phyloP scores from a whole-genome alignment of 1,284 basidiomycete species.

The Abortiporus biennis region DNA sequence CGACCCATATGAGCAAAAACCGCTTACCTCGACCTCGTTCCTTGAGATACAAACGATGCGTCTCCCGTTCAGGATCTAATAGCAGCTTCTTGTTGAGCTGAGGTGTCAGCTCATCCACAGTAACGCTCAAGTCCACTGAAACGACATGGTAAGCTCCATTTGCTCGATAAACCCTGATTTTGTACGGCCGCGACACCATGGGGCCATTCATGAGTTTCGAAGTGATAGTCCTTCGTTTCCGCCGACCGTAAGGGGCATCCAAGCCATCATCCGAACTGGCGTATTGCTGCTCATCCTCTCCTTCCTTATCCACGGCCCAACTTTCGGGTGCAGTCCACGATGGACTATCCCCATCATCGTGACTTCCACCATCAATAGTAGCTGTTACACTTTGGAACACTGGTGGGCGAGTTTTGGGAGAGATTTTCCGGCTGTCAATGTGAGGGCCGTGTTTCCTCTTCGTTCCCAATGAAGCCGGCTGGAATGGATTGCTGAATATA shows the following conservation, averaged over 20 bases:
- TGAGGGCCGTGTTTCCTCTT: slow-evolving; percentile 16
- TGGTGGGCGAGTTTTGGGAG: slow-evolving; percentile 37
- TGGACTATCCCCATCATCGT: slow-evolving; percentile 24
- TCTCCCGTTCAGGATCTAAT: slow-evolving; percentile 42
- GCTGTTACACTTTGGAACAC: slow-evolving; percentile 4
- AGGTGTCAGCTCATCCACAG: slow-evolving; percentile 65
- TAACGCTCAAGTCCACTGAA: slow-evolving; percentile 58
- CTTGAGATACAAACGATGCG: slow-evolving; percentile 76
- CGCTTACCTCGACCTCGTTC: slow-evolving; percentile 76
- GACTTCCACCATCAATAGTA: neutral
- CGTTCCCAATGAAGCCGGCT: slow-evolving; percentile 37
- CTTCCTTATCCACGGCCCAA: slow-evolving; percentile 49
- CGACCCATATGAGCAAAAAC: slow-evolving; percentile 1
- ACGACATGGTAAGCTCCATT: slow-evolving; percentile 75
- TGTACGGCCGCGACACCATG: slow-evolving; percentile 24
- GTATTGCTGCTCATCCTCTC: slow-evolving; percentile 35
- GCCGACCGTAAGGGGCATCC: slow-evolving; percentile 5
- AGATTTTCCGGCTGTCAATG: slow-evolving; percentile 36
- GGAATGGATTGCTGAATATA: slow-evolving; percentile 23
- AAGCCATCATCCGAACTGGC: slow-evolving; percentile 42
- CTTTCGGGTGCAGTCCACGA: slow-evolving; percentile 53
- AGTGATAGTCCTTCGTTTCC: slow-evolving; percentile 10
- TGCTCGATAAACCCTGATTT: slow-evolving; percentile 74
- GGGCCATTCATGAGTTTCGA: slow-evolving; percentile 1
- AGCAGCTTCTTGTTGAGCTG: slow-evolving; percentile 57